Evolutionary conservation across 2,329 filamentous ascomycete genomes (phyloP).

Genomic region (Fusarium transvaalense): DNA sequence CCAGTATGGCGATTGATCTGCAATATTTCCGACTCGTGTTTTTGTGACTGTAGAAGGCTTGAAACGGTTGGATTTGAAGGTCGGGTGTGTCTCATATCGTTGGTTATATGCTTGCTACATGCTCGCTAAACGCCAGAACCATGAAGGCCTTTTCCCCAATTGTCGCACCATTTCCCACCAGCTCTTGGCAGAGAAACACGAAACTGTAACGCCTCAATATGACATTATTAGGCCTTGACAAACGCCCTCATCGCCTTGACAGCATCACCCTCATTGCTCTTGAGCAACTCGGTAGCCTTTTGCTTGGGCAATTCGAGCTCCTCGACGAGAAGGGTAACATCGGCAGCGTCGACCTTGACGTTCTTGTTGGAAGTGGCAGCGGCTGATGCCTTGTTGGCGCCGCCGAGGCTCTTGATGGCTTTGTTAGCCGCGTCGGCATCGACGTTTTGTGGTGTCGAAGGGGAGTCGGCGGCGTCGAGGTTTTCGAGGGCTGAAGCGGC

Average conservation of each 20-base stretch:
- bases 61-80: not conserved
- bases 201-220: not conserved
- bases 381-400: conserved; percentile 47
- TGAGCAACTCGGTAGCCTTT: conserved; percentile 81
- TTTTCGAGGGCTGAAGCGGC: conserved; percentile 79
- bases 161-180: not conserved
- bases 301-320: conserved; percentile 78
- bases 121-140: not conserved
- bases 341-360: conserved; percentile 80
- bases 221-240: conserved; percentile 39
- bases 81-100: not conserved
- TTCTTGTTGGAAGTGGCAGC: conserved; percentile 62
- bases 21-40: not conserved
- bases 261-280: conserved; percentile 76
- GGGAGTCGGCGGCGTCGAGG: conserved; percentile 68
- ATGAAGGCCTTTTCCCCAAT: not conserved
- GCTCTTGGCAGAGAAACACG: not conserved
- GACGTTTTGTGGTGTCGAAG: conserved; percentile 65
- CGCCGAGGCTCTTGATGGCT: conserved; percentile 74
- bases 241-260: conserved; percentile 75
- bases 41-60: not conserved
- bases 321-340: conserved; percentile 78
- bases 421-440: conserved; percentile 78
- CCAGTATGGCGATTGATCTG: conserved; percentile 19
- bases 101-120: not conserved